Conservation (phyloP, 1,139 yeast species). For the Magnusiomyces fungicola region DNA sequence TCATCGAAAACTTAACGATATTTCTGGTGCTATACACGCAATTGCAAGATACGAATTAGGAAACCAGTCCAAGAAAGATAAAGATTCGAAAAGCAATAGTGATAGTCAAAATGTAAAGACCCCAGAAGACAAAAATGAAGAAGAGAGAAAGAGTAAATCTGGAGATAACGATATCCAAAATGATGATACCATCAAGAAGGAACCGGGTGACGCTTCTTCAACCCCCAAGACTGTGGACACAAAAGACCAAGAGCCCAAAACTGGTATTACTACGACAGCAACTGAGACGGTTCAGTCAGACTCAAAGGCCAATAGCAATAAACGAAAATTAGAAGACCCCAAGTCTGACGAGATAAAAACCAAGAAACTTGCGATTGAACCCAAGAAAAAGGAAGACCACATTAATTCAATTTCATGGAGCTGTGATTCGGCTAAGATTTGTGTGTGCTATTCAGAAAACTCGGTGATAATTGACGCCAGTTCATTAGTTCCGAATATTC, state of each 20-base stretch:
- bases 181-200: no score
- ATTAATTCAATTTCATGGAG: slow-evolving; percentile 24
- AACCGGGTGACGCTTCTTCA: no score
- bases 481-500: slow-evolving; percentile 1
- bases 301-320: no score
- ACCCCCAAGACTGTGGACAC: no score
- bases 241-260: no score
- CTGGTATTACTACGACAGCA: no score
- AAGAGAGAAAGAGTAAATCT: no score
- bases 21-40: slow-evolving; percentile 10
- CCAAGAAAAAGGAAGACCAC: slow-evolving; percentile 2
- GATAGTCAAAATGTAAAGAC: background rate
- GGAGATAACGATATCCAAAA: no score
- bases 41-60: slow-evolving; percentile 15
- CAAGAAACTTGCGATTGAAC: background rate
- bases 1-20: slow-evolving; percentile 1
- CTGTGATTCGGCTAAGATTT: slow-evolving; percentile 19
- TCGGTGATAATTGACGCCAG: slow-evolving; percentile 15
- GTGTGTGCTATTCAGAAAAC: slow-evolving; percentile 21
- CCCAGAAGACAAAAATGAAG: no score
- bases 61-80: background rate
- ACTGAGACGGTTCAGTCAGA: no score
- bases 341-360: background rate
- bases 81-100: background rate
- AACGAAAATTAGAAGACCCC: background rate